Percentiles rank a stretch among this genome's conserved stretches.
Evolutionary conservation across 257 asterid species (phyloP).

Genomic region (Solanum tarapatanum): DNA sequence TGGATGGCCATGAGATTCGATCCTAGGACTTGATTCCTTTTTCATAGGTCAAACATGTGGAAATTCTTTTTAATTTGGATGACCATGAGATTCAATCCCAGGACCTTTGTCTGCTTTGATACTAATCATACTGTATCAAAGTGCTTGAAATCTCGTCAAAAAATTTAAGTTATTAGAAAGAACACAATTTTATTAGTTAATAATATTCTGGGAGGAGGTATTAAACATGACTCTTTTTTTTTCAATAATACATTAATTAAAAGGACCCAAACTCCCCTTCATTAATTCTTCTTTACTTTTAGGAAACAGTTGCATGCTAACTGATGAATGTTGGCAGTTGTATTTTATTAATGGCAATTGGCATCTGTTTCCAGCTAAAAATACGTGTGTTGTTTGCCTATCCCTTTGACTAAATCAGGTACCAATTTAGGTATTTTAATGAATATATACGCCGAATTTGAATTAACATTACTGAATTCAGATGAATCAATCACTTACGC

Average conservation of each 20-base stretch:
- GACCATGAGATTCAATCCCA: too few relatives aligned
- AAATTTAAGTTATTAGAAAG: too few relatives aligned
- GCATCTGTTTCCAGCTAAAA: not conserved
- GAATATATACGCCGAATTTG: not conserved
- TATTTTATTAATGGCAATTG: not conserved
- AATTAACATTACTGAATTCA: too few relatives aligned
- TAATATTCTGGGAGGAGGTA: not conserved
- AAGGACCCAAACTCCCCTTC: not conserved
- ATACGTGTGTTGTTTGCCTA: not conserved
- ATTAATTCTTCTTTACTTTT: not conserved
- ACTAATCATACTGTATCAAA: too few relatives aligned
- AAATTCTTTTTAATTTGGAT: too few relatives aligned
- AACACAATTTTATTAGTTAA: not conserved
- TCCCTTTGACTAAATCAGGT: not conserved
- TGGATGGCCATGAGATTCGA: not conserved
- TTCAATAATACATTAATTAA: not conserved
- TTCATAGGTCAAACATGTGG: too few relatives aligned
- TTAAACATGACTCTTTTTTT: not conserved
- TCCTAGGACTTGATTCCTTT: too few relatives aligned
- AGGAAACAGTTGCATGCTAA: not conserved
- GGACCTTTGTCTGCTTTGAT: too few relatives aligned
- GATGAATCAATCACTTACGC: not conserved
- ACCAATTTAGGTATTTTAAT: not conserved
- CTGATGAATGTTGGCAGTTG: conserved; percentile 6
- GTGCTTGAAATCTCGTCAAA: too few relatives aligned